A percentile compares a stretch with the other conserved stretches of the same genome.
phyloP scores from a whole-genome alignment of 805 yeast species.

The Maudiozyma barnettii region DNA sequence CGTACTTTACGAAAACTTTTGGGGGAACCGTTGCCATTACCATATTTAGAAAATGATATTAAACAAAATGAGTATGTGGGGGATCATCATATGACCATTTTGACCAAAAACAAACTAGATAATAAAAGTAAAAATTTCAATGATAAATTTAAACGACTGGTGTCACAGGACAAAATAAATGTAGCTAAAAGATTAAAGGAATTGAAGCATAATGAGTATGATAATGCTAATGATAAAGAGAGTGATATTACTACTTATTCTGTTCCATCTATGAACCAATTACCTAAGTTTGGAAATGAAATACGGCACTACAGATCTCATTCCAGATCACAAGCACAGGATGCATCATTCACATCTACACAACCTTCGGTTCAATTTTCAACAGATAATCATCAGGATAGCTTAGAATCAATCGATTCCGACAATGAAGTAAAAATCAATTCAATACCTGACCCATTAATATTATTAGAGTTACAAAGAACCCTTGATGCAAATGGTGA shows the following conservation, averaged over 20 bases:
- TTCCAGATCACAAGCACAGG: too few relatives aligned
- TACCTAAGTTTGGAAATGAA: too few relatives aligned
- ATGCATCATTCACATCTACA: too few relatives aligned
- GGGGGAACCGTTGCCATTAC: constrained; percentile 35
- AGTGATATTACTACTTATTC: too few relatives aligned
- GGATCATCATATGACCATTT: neutral
- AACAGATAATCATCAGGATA: too few relatives aligned
- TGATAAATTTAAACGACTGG: constrained; percentile 11
- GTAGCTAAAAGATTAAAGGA: constrained; percentile 14
- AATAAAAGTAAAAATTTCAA: constrained; percentile 9
- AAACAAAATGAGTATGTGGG: neutral
- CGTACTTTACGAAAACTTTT: constrained; percentile 11
- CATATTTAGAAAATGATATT: constrained; percentile 18
- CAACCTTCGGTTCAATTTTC: too few relatives aligned
- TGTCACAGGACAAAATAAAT: constrained; percentile 8
- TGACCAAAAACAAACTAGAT: constrained; percentile 4
- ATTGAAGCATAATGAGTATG: neutral
- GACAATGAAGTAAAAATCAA: too few relatives aligned
- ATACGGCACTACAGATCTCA: too few relatives aligned
- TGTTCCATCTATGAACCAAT: too few relatives aligned
- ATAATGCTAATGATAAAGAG: too few relatives aligned
- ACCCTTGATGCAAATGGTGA: constrained; percentile 15
- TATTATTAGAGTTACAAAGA: constrained; percentile 6
- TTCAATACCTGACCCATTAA: neutral
- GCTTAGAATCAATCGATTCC: too few relatives aligned